Evolutionary conservation across 2,329 filamentous ascomycete species (phyloP), one percentile per base, ranked within the genome.

Genomic region (Triangularia setosa): DNA sequence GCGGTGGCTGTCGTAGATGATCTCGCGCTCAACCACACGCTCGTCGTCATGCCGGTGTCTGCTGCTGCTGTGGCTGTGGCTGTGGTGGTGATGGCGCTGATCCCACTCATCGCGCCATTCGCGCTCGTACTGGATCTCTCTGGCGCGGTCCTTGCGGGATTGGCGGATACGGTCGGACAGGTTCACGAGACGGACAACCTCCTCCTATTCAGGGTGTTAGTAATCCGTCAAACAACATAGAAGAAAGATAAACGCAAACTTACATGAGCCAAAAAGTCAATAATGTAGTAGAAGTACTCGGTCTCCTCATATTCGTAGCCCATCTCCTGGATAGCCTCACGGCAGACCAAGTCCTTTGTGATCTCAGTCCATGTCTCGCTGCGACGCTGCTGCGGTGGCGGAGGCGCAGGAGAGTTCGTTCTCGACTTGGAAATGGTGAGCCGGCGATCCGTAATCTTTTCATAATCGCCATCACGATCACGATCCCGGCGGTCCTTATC

Each of bases 291-390:
- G 77, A 92, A 96, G 67, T 84, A 86, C 61, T 92, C 90, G 0
- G 92, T 95, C 81, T 98, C 93, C 75, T 97, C 92, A 73, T 89
- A 98, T 65, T 91, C 88, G 76, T 97, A 98, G 2, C 92, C 92
- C 73, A 89, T 79, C 72, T 90, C 83, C 70, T 96, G 89, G 68
- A 98, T 91, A 18, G 95, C 95, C 74, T 97, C 93, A 60, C 90
- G 87, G 64, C 89, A 83, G 16, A 98, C 92, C 35, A 98, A 79
- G 70, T 97, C 93, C 78, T 96, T 97, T 55, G 94, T 96, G 71
- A 99, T 92, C 78, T 98, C 95, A 0, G 95, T 99, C 94, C 94
- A 98, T 80, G 96, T 91, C 65, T 90, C 87, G 63, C 85, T 83
- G 30, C 83, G 79, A 60, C 81, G 82, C 40, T 48, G 40, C 35